A percentile compares a stretch with the other conserved stretches of the same genome.
phyloP scores from a whole-genome alignment of 768 basidiomycete genomes.

The Pluteus cervinus region DNA sequence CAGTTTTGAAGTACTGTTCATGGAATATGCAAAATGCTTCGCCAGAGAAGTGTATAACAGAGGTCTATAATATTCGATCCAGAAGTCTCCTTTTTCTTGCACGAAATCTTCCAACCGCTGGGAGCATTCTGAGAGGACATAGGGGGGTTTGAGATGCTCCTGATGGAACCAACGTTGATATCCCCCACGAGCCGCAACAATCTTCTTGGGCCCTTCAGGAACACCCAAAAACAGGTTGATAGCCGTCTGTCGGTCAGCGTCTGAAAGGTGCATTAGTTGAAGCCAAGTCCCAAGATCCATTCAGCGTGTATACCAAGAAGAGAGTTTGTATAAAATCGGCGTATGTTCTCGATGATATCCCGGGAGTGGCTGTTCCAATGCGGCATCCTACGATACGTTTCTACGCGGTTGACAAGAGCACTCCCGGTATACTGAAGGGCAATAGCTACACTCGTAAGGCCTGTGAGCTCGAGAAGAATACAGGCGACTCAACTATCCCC shows the following conservation, averaged over 20 bases:
- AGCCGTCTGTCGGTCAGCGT: conserved; percentile 95
- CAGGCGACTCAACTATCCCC: conserved; percentile 69
- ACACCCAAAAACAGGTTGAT: conserved; percentile 97
- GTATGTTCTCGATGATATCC: conserved; percentile 92
- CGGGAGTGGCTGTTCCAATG: conserved; percentile 98
- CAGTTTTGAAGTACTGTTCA: conserved; percentile 82
- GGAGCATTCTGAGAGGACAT: conserved; percentile 59
- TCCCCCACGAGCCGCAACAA: conserved; percentile 60
- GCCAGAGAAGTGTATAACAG: conserved; percentile 77
- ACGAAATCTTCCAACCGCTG: conserved; percentile 56
- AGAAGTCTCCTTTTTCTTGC: conserved; percentile 62
- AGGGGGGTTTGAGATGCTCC: conserved; percentile 64
- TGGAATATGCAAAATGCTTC: conserved; percentile 89
- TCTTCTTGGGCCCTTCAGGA: too few species aligned
- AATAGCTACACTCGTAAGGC: conserved; percentile 48
- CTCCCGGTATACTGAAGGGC: conserved; percentile 97
- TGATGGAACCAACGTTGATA: conserved; percentile 85
- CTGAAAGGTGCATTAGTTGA: conserved; percentile 29
- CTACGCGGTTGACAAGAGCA: conserved; percentile 91
- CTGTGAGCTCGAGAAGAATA: not conserved
- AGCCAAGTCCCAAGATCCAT: not conserved
- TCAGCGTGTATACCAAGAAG: conserved; percentile 54
- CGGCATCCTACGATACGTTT: conserved; percentile 91
- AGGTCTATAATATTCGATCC: conserved; percentile 88
- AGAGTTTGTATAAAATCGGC: conserved; percentile 93